Evolutionary conservation across 768 basidiomycete genomes (phyloP), one percentile per base, ranked within the genome.

Genomic region (Leccinum uliginosum): DNA sequence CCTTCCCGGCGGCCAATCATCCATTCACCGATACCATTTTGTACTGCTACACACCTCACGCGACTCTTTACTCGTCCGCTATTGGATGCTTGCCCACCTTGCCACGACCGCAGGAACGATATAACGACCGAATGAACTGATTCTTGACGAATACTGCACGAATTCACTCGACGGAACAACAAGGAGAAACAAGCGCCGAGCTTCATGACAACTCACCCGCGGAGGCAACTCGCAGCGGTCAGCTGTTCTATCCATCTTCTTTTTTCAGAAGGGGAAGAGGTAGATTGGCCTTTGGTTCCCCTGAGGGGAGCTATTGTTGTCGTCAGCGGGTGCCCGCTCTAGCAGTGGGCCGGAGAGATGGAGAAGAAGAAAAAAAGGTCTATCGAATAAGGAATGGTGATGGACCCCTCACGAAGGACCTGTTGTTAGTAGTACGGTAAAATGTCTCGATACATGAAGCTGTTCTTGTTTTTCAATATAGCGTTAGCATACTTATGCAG

Each of bases 111-210:
- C 70, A 68, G 66, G 67, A 60, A 67, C 66, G 66, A 72, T 34
- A 55, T 61, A 47, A 73, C 65, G 69, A 73, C 62, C 60, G 63
- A 71, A 59, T 61, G 69, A 73, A 67, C 54, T 50, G 56, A 71
- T 73, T 74, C 71, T 74, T 69, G 73, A 73, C 67, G 69, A 72
- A 71, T 63, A 57, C 32, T 69, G 50, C 15, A 73, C 60, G 67
- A 72, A 60, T 55, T 65, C 67, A 67, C 51, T 50, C 69, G 54
- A 71, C 59, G 59, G 69, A 68, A 60, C 47, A 61, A 60, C 66
- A 64, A 62, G 66, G 69, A 59, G 51, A 53, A 55, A 54, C 56
- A 56, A 40, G 24, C 56, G 55, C 65, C 65, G 56, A 65, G 60
- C 51, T 57, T 61, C 38, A 60, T 53, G 60, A 60, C 49, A 24